These are phyloP conservation scores for Aspergillus viridinutans DNA, from an alignment of 2,329 filamentous ascomycete species.

Conservation along the genomic window DNA sequence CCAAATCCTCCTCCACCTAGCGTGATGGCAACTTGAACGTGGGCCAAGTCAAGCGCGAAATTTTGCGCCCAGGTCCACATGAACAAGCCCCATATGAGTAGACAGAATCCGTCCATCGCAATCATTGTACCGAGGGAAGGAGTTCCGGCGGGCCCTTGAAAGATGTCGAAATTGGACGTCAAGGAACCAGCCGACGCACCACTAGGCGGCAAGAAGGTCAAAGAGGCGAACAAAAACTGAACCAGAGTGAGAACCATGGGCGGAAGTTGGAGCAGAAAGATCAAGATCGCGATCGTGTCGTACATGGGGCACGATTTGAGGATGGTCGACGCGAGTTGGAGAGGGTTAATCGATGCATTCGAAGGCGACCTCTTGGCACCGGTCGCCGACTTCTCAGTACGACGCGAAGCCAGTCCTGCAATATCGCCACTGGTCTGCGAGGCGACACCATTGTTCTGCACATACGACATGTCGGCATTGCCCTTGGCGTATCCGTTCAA, in stretches of 20 bases:
- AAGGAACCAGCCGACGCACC: slow-evolving; percentile 70
- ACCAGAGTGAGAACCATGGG: slow-evolving; percentile 83
- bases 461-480: slow-evolving; percentile 32
- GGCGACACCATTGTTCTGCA: slow-evolving; percentile 28
- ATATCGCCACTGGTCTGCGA: slow-evolving; percentile 27
- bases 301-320: slow-evolving; percentile 84
- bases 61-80: slow-evolving; percentile 84
- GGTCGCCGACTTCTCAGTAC: slow-evolving; percentile 25
- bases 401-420: slow-evolving; percentile 25
- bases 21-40: slow-evolving; percentile 88
- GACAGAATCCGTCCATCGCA: slow-evolving; percentile 75
- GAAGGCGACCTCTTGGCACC: slow-evolving; percentile 32
- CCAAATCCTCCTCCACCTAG: slow-evolving; percentile 69
- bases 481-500: slow-evolving; percentile 35
- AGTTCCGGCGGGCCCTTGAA: slow-evolving; percentile 79
- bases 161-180: slow-evolving; percentile 82
- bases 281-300: slow-evolving; percentile 94
- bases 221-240: slow-evolving; percentile 85
- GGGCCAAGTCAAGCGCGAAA: slow-evolving; percentile 82
- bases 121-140: slow-evolving; percentile 81
- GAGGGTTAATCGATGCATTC: slow-evolving; percentile 58
- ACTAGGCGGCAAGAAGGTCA: slow-evolving; percentile 85
- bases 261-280: slow-evolving; percentile 88
- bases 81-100: slow-evolving; percentile 76
- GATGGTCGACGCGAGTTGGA: slow-evolving; percentile 79